Evolutionary conservation across 305 asterid genomes (phyloP).

Genomic region (Petunia hybrid): DNA sequence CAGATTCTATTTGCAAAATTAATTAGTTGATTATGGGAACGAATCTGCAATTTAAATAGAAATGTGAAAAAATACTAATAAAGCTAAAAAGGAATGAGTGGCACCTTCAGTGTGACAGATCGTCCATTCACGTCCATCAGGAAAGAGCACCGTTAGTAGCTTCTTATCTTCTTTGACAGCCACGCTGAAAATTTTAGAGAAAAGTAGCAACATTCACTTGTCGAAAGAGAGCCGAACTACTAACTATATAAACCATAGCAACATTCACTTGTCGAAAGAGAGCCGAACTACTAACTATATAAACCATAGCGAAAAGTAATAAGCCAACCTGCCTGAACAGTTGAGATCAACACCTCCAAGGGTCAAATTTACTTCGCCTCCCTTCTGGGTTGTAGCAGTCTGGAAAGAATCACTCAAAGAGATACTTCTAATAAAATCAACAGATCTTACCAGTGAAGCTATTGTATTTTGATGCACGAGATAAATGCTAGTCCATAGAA

Average conservation of each 20-base stretch:
- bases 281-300: slow-evolving; percentile 10
- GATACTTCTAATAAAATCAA: background rate
- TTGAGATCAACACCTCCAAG: slow-evolving; percentile 99
- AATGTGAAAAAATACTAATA: background rate
- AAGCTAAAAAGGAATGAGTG: slow-evolving; percentile 20
- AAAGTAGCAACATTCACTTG: background rate
- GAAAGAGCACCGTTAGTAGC: slow-evolving; percentile 83
- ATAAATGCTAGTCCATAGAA: background rate
- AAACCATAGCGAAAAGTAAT: slow-evolving; percentile 25
- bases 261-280: background rate
- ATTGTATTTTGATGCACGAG: background rate
- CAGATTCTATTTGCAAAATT: background rate
- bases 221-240: background rate
- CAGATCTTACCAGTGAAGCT: background rate
- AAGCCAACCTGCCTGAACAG: slow-evolving; percentile 99
- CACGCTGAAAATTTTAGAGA: slow-evolving; percentile 59
- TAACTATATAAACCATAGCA: slow-evolving; percentile 17
- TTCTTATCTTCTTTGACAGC: slow-evolving; percentile 97
- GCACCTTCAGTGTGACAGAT: slow-evolving; percentile 94
- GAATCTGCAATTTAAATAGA: background rate
- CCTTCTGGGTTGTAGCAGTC: slow-evolving; percentile 77
- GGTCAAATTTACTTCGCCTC: slow-evolving; percentile 86
- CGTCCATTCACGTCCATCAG: slow-evolving; percentile 97
- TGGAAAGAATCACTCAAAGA: slow-evolving; percentile 38
- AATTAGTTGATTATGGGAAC: background rate